These are phyloP conservation scores for Passiflora organensis DNA, from an alignment of 345 rosid genomes.

Conservation along the genomic window DNA sequence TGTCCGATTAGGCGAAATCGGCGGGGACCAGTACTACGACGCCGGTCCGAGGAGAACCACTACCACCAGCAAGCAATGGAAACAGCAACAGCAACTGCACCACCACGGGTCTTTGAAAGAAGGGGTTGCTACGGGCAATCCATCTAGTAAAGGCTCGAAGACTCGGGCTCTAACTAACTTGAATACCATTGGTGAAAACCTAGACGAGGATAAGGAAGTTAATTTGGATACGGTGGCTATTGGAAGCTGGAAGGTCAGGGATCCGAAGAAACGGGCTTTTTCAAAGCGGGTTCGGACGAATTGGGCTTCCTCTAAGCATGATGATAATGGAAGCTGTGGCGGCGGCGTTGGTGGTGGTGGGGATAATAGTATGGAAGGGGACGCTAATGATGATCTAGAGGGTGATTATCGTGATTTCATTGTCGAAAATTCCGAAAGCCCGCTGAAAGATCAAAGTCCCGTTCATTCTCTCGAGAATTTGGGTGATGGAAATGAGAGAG, in stretches of 20 bases:
- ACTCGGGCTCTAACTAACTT: conserved; percentile 56
- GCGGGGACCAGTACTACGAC: conserved; percentile 68
- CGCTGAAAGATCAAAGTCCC: conserved; percentile 56
- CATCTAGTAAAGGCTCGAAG: conserved; percentile 43
- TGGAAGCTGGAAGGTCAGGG: conserved; percentile 68
- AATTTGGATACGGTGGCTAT: conserved; percentile 52
- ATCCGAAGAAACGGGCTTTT: conserved; percentile 36
- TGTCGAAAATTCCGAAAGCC: conserved; percentile 57
- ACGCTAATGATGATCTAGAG: conserved; percentile 49
- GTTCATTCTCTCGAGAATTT: conserved; percentile 52
- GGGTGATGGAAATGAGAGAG: conserved; percentile 48
- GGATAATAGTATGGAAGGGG: conserved; percentile 29
- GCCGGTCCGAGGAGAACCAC: conserved; percentile 35
- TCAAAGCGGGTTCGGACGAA: conserved; percentile 57
- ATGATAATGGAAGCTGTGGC: conserved; percentile 33
- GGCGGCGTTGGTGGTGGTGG: neutral
- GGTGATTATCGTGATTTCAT: conserved; percentile 47
- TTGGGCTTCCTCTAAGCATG: conserved; percentile 49
- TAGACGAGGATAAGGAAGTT: conserved; percentile 37
- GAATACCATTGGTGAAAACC: conserved; percentile 45
- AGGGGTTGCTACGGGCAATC: conserved; percentile 24
- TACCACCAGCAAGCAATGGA: conserved; percentile 28
- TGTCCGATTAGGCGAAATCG: conserved; percentile 86
- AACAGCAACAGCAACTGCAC: conserved; percentile 10
- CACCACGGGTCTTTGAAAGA: conserved; percentile 11